Evolutionary conservation across 2,329 filamentous ascomycete species (phyloP).

Genomic region (Pezicula rhizophila): DNA sequence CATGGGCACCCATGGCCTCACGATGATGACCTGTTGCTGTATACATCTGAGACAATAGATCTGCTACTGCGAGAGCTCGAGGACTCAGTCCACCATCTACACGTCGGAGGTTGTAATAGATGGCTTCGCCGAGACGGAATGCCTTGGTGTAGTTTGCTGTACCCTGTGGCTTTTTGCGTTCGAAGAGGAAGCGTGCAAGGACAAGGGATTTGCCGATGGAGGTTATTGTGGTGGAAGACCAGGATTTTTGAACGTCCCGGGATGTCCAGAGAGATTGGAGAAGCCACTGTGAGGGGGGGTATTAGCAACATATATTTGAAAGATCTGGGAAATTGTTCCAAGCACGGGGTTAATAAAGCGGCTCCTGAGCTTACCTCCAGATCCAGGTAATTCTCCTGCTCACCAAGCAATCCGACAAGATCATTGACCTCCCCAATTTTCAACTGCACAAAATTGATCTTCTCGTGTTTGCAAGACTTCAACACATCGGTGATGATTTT

Average conservation of each 20-base stretch:
- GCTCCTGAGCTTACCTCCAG: conserved; percentile 27
- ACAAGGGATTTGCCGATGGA: conserved; percentile 9
- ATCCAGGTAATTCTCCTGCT: conserved; percentile 40
- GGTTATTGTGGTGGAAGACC: conserved; percentile 8
- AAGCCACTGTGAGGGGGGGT: not conserved
- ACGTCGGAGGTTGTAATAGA: conserved; percentile 12
- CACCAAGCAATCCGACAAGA: conserved; percentile 39
- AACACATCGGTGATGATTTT: conserved; percentile 35
- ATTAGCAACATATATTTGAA: not conserved
- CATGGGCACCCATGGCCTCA: conserved; percentile 10
- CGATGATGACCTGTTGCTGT: conserved; percentile 5
- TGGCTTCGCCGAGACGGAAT: conserved; percentile 10
- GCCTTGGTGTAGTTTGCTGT: not conserved
- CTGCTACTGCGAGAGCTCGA: conserved; percentile 7
- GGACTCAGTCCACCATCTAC: conserved; percentile 7
- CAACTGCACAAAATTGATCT: conserved; percentile 38
- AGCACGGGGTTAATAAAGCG: too few species aligned
- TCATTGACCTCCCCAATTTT: conserved; percentile 38
- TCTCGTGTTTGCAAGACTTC: conserved; percentile 32
- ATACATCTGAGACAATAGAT: conserved; percentile 10
- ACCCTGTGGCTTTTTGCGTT: not conserved
- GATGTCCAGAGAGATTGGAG: conserved; percentile 10
- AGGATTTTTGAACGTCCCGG: conserved; percentile 8
- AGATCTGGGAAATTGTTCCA: too few species aligned
- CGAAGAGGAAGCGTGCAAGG: conserved; percentile 8